Evolutionary conservation across 148 eudicot genomes (phyloP).

Genomic region (Cornus controversa): DNA sequence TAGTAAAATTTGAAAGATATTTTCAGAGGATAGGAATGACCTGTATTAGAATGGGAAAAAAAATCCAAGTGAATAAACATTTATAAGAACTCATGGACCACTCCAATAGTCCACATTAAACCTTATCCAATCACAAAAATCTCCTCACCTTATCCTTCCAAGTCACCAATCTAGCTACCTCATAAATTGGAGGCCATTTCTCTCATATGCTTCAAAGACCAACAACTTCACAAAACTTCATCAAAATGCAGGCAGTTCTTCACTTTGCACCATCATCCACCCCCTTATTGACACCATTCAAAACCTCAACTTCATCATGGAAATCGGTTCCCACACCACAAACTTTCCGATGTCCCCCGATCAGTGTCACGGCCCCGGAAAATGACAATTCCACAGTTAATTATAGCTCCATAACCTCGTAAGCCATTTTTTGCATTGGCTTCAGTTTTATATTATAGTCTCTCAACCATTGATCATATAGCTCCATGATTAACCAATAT

Average conservation of each 20-base stretch:
- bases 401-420: conserved; percentile 51
- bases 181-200: neutral
- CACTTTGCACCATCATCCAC: conserved; percentile 30
- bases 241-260: conserved; percentile 49
- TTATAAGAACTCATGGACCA: neutral
- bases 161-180: neutral
- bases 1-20: too few species aligned
- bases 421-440: conserved; percentile 13
- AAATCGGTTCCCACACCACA: conserved; percentile 1
- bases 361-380: conserved; percentile 23
- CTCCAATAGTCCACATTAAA: neutral
- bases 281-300: conserved; percentile 12
- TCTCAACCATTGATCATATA: neutral
- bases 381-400: conserved; percentile 36
- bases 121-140: conserved; percentile 16
- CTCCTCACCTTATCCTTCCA: conserved; percentile 11
- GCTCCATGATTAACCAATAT: too few species aligned
- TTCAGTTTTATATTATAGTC: too few species aligned
- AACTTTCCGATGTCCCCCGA: neutral
- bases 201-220: conserved; percentile 7
- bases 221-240: too few species aligned
- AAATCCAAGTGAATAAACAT: neutral
- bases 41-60: too few species aligned
- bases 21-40: too few species aligned
- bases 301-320: neutral